Percentiles rank a stretch among this genome's conserved stretches.
Evolutionary conservation across 305 asterid species (phyloP).

Genomic region (Salvia sclarea): DNA sequence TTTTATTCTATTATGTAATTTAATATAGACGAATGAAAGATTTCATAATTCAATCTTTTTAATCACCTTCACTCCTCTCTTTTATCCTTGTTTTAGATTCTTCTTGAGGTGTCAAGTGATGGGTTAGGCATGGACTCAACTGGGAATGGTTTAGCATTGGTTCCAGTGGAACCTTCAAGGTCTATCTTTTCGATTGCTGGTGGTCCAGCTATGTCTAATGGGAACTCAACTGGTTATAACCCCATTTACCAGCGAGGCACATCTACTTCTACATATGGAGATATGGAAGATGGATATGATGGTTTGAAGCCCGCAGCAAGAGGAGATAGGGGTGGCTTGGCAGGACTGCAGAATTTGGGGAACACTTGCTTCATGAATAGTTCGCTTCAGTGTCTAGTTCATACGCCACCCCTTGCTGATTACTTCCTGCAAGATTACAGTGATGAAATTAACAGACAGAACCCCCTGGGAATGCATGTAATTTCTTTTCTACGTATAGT

Average conservation of each 20-base stretch:
- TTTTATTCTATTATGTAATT: not conserved
- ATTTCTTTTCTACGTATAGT: constrained; percentile 33
- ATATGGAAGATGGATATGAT: constrained; percentile 67
- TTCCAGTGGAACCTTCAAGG: constrained; percentile 73
- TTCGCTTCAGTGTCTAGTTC: constrained; percentile 91
- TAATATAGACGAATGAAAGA: not conserved
- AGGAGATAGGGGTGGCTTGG: constrained; percentile 70
- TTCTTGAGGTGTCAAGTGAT: constrained; percentile 70
- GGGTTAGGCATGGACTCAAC: constrained; percentile 69
- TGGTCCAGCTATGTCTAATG: constrained; percentile 83
- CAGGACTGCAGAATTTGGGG: constrained; percentile 93
- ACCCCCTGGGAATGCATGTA: constrained; percentile 73
- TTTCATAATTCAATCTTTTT: constrained; percentile 11
- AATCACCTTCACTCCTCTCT: constrained; percentile 8
- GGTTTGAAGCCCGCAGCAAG: constrained; percentile 44
- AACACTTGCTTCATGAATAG: constrained; percentile 98
- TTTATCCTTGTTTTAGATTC: constrained; percentile 52
- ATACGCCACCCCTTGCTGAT: constrained; percentile 81
- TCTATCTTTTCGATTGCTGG: constrained; percentile 78
- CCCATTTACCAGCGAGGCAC: constrained; percentile 56
- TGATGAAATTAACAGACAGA: constrained; percentile 24
- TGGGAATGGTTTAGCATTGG: constrained; percentile 79
- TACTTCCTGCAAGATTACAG: constrained; percentile 84
- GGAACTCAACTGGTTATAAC: constrained; percentile 56
- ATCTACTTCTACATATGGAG: constrained; percentile 51